Evolutionary conservation across 352 stramenopile genomes (phyloP), one percentile per base, ranked within the genome.

Genomic region (Globisporangium polare): DNA sequence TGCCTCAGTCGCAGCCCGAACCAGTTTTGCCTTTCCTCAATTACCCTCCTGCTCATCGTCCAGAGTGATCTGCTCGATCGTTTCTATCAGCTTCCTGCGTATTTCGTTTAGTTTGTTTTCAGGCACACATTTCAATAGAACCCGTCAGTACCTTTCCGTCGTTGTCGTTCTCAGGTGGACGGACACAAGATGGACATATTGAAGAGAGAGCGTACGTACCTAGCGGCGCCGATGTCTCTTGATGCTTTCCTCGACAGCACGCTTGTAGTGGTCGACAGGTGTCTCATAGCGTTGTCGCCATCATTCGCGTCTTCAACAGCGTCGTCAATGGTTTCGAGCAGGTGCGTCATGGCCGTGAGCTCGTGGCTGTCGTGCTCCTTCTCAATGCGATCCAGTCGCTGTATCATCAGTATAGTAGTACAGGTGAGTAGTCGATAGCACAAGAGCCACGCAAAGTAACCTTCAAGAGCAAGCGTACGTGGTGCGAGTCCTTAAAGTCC

Each of bases 401-500:
- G 17, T 26, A 8, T 15, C 10, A 29, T 8, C 29, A 27, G n/a
- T 13, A 31, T n/a, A 27, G n/a, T 13, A 31, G 20, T 15, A 29
- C 46, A 5, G 47, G 27, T 22, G 10, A 53, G 33, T 31, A 26
- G 27, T 31, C 27, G 3, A 31, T 31, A 53, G 7, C 5, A 45
- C 4, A 31, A 8, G n/a, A 29, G 24, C 18, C 5, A 33, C 15
- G 24, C 24, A 33, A 24, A 56, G 1, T 12, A 29, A 13, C 20
- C 20, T 35, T 1, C 29, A 58, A 20, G n/a, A 39, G 17, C 15
- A 3, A 26, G 46, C 26, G 45, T 62, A 69, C 67, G 53, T 81
- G 68, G 46, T 81, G 71, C 0, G 76, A 78, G 29, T 64, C 51
- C 53, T 79, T 83, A 17, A 88, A 90, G 17, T 88, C 74, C 1